Evolutionary conservation across 2,329 filamentous ascomycete species (phyloP).

Genomic region (Fusarium duplospermum): DNA sequence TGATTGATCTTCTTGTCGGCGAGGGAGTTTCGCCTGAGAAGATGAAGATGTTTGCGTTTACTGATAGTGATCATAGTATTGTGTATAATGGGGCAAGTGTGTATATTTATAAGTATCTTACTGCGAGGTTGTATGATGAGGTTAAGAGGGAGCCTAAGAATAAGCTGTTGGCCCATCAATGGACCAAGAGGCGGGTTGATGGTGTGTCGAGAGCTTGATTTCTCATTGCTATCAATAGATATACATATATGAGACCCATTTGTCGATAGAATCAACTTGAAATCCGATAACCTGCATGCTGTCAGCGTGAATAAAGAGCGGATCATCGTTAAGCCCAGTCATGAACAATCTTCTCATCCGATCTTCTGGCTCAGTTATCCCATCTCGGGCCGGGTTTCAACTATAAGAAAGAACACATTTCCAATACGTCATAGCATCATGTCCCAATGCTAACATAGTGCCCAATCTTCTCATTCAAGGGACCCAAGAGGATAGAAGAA

Average conservation of each 20-base stretch:
- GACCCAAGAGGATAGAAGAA: too few species aligned
- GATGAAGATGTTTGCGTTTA: conserved; percentile 73
- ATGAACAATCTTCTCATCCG: too few species aligned
- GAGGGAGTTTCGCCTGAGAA: conserved; percentile 69
- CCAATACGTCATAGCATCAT: too few species aligned
- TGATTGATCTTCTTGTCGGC: conserved; percentile 71
- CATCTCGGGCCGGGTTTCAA: too few species aligned
- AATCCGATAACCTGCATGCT: not conserved
- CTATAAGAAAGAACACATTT: too few species aligned
- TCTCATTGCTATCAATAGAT: too few species aligned
- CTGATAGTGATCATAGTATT: conserved; percentile 73
- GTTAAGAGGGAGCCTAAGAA: conserved; percentile 62
- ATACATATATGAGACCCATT: too few species aligned
- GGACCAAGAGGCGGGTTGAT: conserved; percentile 43
- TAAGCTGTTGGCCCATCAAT: conserved; percentile 47
- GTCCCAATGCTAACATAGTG: too few species aligned
- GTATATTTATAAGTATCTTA: conserved; percentile 73
- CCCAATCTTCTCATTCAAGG: too few species aligned
- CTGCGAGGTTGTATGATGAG: conserved; percentile 70
- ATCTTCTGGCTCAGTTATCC: too few species aligned
- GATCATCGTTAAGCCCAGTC: too few species aligned
- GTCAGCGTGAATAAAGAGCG: too few species aligned
- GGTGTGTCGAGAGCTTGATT: not conserved
- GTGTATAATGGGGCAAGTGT: conserved; percentile 64
- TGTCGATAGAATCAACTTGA: not conserved